phyloP scores from a whole-genome alignment of 257 asterid genomes.

The Solanum gracilifrons region DNA sequence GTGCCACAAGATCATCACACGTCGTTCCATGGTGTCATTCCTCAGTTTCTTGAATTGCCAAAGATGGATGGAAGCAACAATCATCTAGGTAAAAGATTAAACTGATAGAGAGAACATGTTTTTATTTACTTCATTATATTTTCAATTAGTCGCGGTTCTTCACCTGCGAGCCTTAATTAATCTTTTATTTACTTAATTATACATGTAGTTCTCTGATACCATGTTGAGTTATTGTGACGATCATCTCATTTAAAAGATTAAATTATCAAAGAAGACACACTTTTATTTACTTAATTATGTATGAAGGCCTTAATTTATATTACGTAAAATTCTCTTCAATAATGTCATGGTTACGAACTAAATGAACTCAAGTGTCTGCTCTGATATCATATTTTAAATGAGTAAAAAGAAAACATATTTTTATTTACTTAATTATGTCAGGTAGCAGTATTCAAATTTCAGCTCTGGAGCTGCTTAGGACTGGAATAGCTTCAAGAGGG shows the following conservation, averaged over 20 bases:
- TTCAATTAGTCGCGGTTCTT: no score
- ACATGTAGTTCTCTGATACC: no score
- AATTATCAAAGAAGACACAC: neutral
- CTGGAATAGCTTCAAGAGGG: slow-evolving; percentile 28
- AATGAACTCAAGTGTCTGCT: neutral
- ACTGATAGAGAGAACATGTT: neutral
- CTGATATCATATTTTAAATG: no score
- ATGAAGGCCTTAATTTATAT: neutral
- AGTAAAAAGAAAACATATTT: neutral
- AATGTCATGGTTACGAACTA: neutral
- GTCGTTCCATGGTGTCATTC: slow-evolving; percentile 7
- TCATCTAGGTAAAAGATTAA: neutral
- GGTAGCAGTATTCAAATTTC: slow-evolving; percentile 18
- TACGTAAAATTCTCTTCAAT: no score
- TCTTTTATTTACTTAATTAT: neutral
- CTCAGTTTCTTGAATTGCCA: slow-evolving; percentile 40
- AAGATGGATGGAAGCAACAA: slow-evolving; percentile 18
- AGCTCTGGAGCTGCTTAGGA: slow-evolving; percentile 38
- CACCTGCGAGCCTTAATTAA: neutral
- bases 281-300: neutral
- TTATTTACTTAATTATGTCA: neutral
- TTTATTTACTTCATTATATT: neutral
- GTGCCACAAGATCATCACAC: neutral
- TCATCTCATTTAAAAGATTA: no score
- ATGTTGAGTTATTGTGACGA: no score